phyloP scores from a whole-genome alignment of 306 rosid species.

The Luffa acutangula region DNA sequence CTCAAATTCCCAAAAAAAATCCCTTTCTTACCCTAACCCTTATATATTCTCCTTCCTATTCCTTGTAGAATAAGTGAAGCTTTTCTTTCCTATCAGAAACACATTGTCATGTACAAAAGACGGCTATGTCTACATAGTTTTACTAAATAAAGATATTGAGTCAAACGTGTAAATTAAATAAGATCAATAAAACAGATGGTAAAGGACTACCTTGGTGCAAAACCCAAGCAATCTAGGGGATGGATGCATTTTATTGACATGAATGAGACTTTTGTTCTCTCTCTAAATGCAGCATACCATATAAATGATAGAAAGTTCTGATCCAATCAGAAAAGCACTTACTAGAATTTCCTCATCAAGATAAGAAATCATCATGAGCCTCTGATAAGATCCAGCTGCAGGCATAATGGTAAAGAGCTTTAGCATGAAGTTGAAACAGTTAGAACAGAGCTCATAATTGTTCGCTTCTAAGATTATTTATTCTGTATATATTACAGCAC shows the following conservation, averaged over 20 bases:
- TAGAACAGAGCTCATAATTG: not conserved
- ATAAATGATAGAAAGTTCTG: not conserved
- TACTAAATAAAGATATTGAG: not conserved
- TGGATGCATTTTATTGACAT: not conserved
- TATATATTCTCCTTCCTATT: not conserved
- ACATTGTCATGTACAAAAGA: not conserved
- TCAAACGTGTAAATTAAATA: not conserved
- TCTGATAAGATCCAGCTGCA: conserved; percentile 73
- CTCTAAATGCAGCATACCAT: not conserved
- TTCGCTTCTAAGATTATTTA: not conserved
- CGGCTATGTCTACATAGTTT: not conserved
- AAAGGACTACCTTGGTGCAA: not conserved
- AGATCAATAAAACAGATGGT: not conserved
- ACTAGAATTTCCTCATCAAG: conserved; percentile 92
- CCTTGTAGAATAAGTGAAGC: not conserved
- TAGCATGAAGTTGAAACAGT: not conserved
- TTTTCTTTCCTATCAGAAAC: not conserved
- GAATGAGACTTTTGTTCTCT: not conserved
- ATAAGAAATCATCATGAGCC: conserved; percentile 93
- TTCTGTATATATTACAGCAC: not conserved
- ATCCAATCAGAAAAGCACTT: conserved; percentile 23
- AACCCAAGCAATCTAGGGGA: not conserved
- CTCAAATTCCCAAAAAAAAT: not conserved
- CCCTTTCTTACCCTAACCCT: not conserved
- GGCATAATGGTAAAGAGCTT: conserved; percentile 12